Evolutionary conservation across 768 basidiomycete species (phyloP).

Genomic region (Lactarius sp.): DNA sequence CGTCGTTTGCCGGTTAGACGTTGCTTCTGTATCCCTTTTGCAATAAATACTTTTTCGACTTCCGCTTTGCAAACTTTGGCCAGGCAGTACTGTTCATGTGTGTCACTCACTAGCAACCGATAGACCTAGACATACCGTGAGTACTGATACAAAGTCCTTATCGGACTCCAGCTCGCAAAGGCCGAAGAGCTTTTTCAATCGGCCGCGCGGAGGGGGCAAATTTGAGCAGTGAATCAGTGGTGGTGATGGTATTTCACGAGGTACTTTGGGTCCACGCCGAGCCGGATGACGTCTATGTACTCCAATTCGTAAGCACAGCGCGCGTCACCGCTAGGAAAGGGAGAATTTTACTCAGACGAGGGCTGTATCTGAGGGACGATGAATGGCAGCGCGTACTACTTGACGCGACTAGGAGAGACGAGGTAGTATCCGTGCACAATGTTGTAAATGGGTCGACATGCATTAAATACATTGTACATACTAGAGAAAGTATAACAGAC

Average conservation of each 20-base stretch:
- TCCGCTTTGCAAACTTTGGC: conserved; percentile 26
- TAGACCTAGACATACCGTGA: conserved; percentile 43
- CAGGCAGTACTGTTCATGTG: conserved; percentile 49
- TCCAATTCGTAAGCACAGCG: conserved; percentile 78
- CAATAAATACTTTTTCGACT: too few species aligned
- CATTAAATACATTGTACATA: too few species aligned
- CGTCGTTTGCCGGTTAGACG: too few species aligned
- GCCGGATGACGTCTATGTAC: conserved; percentile 81
- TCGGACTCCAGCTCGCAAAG: conserved; percentile 63
- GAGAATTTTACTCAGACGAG: not conserved
- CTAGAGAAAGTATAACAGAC: too few species aligned
- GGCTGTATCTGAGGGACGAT: not conserved
- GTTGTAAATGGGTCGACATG: too few species aligned
- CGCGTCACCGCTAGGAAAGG: conserved; percentile 66
- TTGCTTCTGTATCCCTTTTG: too few species aligned
- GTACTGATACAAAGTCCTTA: conserved; percentile 69
- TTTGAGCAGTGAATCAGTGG: conserved; percentile 60
- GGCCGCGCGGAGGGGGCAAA: conserved; percentile 40
- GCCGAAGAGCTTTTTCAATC: conserved; percentile 75
- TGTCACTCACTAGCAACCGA: not conserved
- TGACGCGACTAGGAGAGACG: too few species aligned
- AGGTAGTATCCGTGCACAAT: too few species aligned
- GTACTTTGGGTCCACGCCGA: conserved; percentile 58
- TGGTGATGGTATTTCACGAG: conserved; percentile 53
- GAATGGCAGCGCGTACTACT: conserved; percentile 48